Evolutionary conservation across 768 basidiomycete species (phyloP), one percentile per base, ranked within the genome.

Genomic region (Boletus barrowsii): DNA sequence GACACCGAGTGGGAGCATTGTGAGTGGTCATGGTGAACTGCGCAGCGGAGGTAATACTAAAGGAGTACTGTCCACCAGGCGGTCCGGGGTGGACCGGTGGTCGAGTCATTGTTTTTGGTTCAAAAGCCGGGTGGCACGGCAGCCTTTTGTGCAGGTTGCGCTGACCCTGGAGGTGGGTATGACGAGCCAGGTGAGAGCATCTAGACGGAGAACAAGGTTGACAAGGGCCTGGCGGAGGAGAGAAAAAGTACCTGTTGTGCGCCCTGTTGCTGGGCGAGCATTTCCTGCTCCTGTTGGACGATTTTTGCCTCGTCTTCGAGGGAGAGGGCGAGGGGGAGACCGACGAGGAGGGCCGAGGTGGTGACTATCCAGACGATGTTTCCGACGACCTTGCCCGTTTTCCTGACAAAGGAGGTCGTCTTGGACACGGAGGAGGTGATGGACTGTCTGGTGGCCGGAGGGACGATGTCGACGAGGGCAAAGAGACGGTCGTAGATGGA

Each of bases 281-380:
- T 83, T 73, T 98, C 94, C 74, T 90, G 87, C 73, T 98, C 97
- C 74, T 98, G 94, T 44, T 87, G 86, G 11, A 93, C 87, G 53
- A 96, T 82, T 74, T 94, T 93, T 50, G 91, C 88, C 76, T 99
- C 97, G 73, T 97, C 96, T 74, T 99, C 97, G 63, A 98, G 79
- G 56, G 86, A 88, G 62, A 98, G 80, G 5, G 95, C 93, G 57
- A 98, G 79, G 33, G 97, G 97, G 37, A 99, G 78, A 14, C 92
- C 97, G 47, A 99, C 88, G 60, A 99, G 83, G 51, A 99, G 78
- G 1, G 95, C 94, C 42, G 88, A 91, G 10, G 96, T 98, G 51
- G 92, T 94, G 67, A 98, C 77, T 57, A 97, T 81, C 97, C 97
- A 99, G 53, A 95, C 90, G 62, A 93, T 73, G 70, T 89, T 94